Evolutionary conservation across 352 stramenopile genomes (phyloP), one percentile per base, ranked within the genome.

Genomic region (Phytophthora cajani): DNA sequence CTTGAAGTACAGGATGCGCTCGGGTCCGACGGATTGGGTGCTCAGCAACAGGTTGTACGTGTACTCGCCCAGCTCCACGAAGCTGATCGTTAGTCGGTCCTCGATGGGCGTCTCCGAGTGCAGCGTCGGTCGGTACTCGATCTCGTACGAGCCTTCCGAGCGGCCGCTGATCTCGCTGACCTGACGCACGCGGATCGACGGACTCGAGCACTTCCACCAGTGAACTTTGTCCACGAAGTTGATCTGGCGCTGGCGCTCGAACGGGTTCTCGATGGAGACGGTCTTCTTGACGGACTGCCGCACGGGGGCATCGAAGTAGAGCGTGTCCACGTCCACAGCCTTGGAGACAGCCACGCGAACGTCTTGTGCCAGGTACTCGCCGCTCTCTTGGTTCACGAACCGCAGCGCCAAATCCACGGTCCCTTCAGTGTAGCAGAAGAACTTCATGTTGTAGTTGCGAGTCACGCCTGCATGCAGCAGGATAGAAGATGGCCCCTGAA

Each of bases 221-320:
- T 78, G 74, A 16, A 77, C 61, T 55, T 72, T 77, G 63, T 95
- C 81, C 3, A 71, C 73, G 52, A 95, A 95, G 2, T 78, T 74
- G 17, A 97, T 80, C 2, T 62, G 44, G 21, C 61, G 75, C 12
- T 85, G 75, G 0, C 42, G 58, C 9, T 77, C 69, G 23, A 98
- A 92, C 23, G 94, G 94, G 54, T 98, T 98, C 40, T 97, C 93
- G 49, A 98, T 96, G n/a, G 84, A 82, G 53, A 98, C 80, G 5
- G 86, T 68, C 54, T 92, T 91, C 66, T 88, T 87, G 17, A 94
- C 71, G 1, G 83, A 80, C 49, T 97, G 92, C 1, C 93, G 87
- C 47, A 98, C 90, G 5, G 87, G 87, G 1, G 90, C 88, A 52
- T 97, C 89, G 0, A 98, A 79, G 46, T 82, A 78, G 1, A 98